Evolutionary conservation across 208 protist species (phyloP).

Genomic region (Porcisia hertigi): DNA sequence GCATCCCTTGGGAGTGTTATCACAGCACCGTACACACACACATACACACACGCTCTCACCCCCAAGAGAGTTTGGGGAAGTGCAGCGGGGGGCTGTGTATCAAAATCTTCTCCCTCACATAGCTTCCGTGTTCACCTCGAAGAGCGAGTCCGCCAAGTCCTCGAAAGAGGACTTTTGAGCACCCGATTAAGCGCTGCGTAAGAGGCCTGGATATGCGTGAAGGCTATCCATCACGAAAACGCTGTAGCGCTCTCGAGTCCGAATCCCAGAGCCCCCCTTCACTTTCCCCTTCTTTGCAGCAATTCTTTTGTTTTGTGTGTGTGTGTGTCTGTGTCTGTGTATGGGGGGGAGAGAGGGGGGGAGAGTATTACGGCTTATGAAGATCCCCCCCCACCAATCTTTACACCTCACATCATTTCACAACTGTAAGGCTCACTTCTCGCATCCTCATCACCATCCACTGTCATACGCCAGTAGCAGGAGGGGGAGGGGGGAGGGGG

Average conservation of each 20-base stretch:
- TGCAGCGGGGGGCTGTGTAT: neutral
- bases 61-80: neutral
- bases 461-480: neutral
- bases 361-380: neutral
- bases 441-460: neutral
- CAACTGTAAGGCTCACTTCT: neutral
- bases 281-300: too few species aligned
- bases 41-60: neutral
- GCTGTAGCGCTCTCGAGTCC: neutral
- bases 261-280: neutral
- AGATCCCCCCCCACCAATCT: neutral
- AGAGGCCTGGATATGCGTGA: neutral
- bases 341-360: too few species aligned
- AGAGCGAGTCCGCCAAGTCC: neutral
- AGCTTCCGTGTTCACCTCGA: neutral
- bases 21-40: neutral
- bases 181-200: neutral
- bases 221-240: neutral
- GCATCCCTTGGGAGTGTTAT: neutral
- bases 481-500: neutral
- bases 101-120: neutral
- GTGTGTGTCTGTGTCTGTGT: too few species aligned
- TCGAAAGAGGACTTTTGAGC: neutral
- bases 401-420: neutral
- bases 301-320: too few species aligned